A percentile compares a stretch with the other conserved stretches of the same genome.
Evolutionary conservation across 441 rosid species (phyloP).

Genomic region (Erysimum cheiri): DNA sequence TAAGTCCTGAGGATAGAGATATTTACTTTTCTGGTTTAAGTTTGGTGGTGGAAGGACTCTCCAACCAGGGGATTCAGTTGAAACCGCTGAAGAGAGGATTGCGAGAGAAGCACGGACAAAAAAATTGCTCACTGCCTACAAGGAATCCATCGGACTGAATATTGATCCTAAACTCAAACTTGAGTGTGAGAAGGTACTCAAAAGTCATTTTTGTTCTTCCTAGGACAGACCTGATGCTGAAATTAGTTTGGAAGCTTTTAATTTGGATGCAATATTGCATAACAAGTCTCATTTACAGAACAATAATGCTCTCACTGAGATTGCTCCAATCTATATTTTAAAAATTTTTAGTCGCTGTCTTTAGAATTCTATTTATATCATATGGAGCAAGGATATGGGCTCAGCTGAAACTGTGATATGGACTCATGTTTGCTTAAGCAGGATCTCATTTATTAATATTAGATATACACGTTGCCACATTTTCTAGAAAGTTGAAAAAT

Average conservation of each 20-base stretch:
- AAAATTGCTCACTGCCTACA: slow-evolving; percentile 70
- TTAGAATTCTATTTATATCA: slow-evolving; percentile 7
- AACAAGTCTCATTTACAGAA: background rate
- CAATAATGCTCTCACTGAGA: slow-evolving; percentile 5
- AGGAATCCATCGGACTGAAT: slow-evolving; percentile 62
- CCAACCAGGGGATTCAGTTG: slow-evolving; percentile 78
- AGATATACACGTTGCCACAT: background rate
- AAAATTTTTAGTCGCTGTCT: background rate
- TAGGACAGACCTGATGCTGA: slow-evolving; percentile 2
- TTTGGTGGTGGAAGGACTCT: slow-evolving; percentile 90
- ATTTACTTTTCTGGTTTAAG: slow-evolving; percentile 47
- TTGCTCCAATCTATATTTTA: slow-evolving; percentile 5
- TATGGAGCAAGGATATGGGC: slow-evolving; percentile 8
- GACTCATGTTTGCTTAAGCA: slow-evolving; percentile 18
- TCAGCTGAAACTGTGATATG: slow-evolving; percentile 18
- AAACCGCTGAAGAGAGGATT: slow-evolving; percentile 75
- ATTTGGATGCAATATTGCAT: background rate
- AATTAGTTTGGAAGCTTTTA: background rate
- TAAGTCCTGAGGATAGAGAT: slow-evolving; percentile 14
- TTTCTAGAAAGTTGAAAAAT: slow-evolving; percentile 10
- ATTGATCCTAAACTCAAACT: slow-evolving; percentile 76
- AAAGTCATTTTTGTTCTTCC: background rate
- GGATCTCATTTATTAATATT: slow-evolving; percentile 22
- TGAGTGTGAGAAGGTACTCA: slow-evolving; percentile 79
- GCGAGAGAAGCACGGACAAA: slow-evolving; percentile 72